Evolutionary conservation across 2,329 filamentous ascomycete genomes (phyloP), one percentile per base, ranked within the genome.

Genomic region (Fusarium euwallaceae): DNA sequence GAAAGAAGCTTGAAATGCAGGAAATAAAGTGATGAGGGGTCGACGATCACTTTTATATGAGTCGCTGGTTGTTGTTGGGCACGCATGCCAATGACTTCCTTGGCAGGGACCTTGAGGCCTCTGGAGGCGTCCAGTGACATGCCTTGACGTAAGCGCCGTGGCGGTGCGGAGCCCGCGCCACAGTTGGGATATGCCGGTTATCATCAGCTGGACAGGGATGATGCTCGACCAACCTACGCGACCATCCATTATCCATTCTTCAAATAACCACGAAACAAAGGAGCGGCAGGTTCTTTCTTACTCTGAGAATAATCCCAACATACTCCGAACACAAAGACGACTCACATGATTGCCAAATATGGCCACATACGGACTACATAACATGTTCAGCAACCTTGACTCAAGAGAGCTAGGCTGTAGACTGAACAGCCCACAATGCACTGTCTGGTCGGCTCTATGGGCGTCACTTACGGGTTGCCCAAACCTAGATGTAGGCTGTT

Each of bases 81-180:
- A 66, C 59, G 66, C 34, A 24, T 55, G 27, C 59, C 48, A 72
- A 72, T 70, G 45, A 48, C 61, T 60, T 66, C 66, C 77, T 78
- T 78, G 77, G 75, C 75, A 76, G 74, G 73, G 70, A 72, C 77
- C 67, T 45, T 70, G 56, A 75, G 62, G 67, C 71, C 64, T 64
- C 39, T 68, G 63, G 64, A 73, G 66, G 65, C 41, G 39, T 36
- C 65, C 65, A 39, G 53, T 67, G 58, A 37, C 55, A 60, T 70
- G 24, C 9, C 53, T 67, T 78, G 77, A 78, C 77, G 77, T 78
- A 78, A 32, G 37, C 17, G 17, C 27, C 27, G 77, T 77, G 77
- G 77, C 76, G 64, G 72, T 78, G 76, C 63, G 0, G 11, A 16
- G 20, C 10, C 9, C 1, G 27, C 66, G 69, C 72, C 69, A 73